phyloP scores from a whole-genome alignment of 306 rosid genomes.

The Prunus persica region DNA sequence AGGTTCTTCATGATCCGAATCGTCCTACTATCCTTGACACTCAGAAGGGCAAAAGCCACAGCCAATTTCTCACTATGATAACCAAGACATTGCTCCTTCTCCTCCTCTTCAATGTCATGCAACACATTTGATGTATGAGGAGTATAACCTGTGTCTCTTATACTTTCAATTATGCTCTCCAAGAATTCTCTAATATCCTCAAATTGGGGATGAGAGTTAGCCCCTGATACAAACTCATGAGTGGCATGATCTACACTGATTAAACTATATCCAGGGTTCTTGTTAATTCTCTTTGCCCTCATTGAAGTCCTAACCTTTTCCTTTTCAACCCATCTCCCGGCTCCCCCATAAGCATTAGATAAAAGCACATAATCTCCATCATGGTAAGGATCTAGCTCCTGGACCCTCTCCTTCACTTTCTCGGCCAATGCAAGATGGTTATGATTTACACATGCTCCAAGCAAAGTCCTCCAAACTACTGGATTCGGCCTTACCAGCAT shows the following conservation, averaged over 20 bases:
- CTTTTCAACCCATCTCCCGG: constrained; percentile 1
- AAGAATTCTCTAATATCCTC: neutral
- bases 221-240: constrained; percentile 12
- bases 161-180: neutral
- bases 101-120: constrained; percentile 20
- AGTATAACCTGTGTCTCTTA: constrained; percentile 1
- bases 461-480: neutral
- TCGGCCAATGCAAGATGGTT: neutral
- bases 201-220: neutral
- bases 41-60: constrained; percentile 15
- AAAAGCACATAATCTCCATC: neutral
- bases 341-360: neutral
- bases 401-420: neutral
- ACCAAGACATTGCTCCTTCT: constrained; percentile 11
- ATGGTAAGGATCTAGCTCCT: neutral
- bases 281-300: neutral
- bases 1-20: constrained; percentile 18
- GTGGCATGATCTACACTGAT: neutral
- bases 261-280: neutral
- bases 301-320: neutral
- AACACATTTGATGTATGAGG: neutral
- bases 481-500: neutral
- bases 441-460: neutral
- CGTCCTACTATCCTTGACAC: neutral
- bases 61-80: constrained; percentile 24